phyloP scores from a whole-genome alignment of 441 rosid species.

The Pelargonium myrrhifolium region DNA sequence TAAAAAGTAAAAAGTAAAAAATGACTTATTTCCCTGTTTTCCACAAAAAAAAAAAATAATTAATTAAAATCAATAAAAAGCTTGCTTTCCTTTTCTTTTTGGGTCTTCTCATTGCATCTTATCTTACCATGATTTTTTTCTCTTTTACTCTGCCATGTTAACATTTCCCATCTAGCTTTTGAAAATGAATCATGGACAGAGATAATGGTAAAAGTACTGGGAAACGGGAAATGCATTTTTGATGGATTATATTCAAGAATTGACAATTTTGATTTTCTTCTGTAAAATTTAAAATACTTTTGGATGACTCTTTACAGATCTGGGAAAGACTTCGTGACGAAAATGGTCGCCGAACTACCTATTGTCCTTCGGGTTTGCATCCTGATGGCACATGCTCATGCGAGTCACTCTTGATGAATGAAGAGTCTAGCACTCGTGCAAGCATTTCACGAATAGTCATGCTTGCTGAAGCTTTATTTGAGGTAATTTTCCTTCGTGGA shows the following conservation, averaged over 20 bases:
- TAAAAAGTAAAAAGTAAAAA: too few species aligned
- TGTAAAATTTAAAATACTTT: slow-evolving; percentile 2
- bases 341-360: slow-evolving; percentile 26
- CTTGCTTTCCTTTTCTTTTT: neutral
- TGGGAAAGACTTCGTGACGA: slow-evolving; percentile 58
- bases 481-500: slow-evolving; percentile 31
- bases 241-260: neutral
- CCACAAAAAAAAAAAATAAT: too few species aligned
- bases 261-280: neutral
- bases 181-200: neutral
- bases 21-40: neutral
- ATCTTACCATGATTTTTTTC: neutral
- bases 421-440: slow-evolving; percentile 44
- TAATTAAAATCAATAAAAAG: too few species aligned
- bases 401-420: slow-evolving; percentile 35
- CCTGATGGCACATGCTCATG: slow-evolving; percentile 57
- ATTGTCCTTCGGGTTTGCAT: slow-evolving; percentile 61
- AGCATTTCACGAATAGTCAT: slow-evolving; percentile 64
- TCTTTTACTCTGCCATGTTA: neutral
- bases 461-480: slow-evolving; percentile 77
- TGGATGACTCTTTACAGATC: slow-evolving; percentile 29
- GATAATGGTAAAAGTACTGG: neutral
- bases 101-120: neutral
- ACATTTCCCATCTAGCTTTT: neutral
- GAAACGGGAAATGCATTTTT: too few species aligned